Percentiles rank a stretch among this genome's conserved stretches.
Conservation (phyloP, 805 yeast species). For the Candida yuanshanica region DNA sequence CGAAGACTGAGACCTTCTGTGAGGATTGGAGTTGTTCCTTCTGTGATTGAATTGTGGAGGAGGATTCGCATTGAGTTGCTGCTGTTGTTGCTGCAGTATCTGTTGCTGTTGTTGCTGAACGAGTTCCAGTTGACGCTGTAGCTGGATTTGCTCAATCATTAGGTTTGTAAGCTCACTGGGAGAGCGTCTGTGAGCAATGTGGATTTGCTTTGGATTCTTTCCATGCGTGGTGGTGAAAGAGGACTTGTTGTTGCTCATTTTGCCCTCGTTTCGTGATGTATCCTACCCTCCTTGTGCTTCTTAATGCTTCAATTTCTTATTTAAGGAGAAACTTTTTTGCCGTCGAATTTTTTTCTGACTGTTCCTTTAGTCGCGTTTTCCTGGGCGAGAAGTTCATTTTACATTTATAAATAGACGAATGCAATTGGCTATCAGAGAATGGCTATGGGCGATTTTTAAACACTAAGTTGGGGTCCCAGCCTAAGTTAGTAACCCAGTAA, state of each 20-base stretch:
- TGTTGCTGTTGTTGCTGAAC: conserved; percentile 93
- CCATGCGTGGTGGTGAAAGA: conserved; percentile 32
- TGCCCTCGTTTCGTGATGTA: background rate
- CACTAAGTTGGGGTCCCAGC: too few relatives aligned
- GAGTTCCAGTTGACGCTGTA: conserved; percentile 87
- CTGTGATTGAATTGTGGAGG: conserved; percentile 20
- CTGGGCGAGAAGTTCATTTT: background rate
- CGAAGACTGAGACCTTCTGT: conserved; percentile 45
- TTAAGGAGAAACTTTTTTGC: background rate
- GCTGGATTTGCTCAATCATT: conserved; percentile 82
- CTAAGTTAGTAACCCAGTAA: too few relatives aligned
- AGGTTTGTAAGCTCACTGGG: conserved; percentile 92
- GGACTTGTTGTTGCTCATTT: conserved; percentile 9
- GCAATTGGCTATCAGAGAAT: background rate
- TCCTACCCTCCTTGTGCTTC: background rate
- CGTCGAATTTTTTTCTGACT: background rate
- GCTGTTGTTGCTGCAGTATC: conserved; percentile 62
- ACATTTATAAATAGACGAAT: background rate
- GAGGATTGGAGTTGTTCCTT: conserved; percentile 23
- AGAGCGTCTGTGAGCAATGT: conserved; percentile 94
- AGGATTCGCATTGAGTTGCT: conserved; percentile 17
- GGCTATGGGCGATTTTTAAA: too few relatives aligned
- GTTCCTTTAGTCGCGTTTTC: background rate
- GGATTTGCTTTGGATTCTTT: conserved; percentile 56
- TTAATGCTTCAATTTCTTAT: background rate